Conservation (phyloP, 1,139 yeast genomes). For the Dujonia santamariae region DNA sequence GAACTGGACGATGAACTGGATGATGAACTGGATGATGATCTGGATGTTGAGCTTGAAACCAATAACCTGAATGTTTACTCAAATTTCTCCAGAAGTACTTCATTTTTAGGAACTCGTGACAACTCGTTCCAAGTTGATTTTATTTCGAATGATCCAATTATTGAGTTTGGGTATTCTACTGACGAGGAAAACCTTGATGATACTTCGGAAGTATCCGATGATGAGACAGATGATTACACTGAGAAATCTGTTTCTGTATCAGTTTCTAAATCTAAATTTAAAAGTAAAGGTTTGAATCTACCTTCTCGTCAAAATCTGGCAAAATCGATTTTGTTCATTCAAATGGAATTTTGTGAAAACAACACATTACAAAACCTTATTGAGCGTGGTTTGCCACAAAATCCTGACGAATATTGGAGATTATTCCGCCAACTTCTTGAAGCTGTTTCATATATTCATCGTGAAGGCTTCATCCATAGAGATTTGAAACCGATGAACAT, state of each 20-base stretch:
- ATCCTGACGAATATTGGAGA: conserved; percentile 85
- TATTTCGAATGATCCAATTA: conserved; percentile 60
- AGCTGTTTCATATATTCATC: conserved; percentile 87
- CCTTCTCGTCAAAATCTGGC: not conserved
- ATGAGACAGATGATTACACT: not conserved
- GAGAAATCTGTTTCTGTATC: not conserved
- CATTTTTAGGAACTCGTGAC: conserved; percentile 28
- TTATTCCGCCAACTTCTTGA: conserved; percentile 83
- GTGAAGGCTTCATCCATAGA: conserved; percentile 92
- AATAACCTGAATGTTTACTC: conserved; percentile 1
- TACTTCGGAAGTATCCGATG: not conserved
- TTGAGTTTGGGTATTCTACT: conserved; percentile 54
- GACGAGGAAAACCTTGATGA: conserved; percentile 21
- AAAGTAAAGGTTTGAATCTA: not conserved
- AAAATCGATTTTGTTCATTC: conserved; percentile 69
- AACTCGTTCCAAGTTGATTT: conserved; percentile 55
- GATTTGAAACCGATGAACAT: conserved; percentile 95
- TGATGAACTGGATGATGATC: not conserved
- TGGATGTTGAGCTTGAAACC: not conserved
- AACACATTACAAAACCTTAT: conserved; percentile 84
- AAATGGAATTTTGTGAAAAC: conserved; percentile 98
- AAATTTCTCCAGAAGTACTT: conserved; percentile 20
- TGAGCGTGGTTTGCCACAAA: conserved; percentile 69
- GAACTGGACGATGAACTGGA: conserved; percentile 7
- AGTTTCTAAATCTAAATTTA: not conserved